A percentile compares a stretch with the other conserved stretches of the same genome.
Evolutionary conservation across 345 rosid genomes (phyloP).

Genomic region (Erysimum cheiranthoides): DNA sequence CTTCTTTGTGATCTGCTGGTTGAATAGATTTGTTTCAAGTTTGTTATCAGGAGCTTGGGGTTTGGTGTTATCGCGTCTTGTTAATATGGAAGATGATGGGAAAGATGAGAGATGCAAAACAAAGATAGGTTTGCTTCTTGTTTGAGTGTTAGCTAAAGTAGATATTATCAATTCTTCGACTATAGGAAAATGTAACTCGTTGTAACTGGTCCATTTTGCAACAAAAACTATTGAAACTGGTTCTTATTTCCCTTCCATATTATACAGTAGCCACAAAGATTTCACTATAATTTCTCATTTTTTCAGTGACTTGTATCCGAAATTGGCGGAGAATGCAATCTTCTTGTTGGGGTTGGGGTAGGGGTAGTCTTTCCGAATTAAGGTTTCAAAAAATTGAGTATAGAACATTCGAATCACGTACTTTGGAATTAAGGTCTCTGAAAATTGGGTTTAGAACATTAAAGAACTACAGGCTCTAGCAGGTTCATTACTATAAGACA

Average conservation of each 20-base stretch:
- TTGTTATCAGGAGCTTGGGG: constrained; percentile 13
- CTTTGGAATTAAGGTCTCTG: no score
- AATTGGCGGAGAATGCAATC: background rate
- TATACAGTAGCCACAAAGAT: background rate
- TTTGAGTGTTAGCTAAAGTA: constrained; percentile 20
- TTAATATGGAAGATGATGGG: constrained; percentile 29
- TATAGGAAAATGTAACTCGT: constrained; percentile 19
- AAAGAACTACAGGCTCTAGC: background rate
- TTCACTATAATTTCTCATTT: background rate
- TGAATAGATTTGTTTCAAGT: constrained; percentile 16
- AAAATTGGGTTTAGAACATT: background rate
- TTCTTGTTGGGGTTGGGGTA: background rate
- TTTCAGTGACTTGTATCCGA: background rate
- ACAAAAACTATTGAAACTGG: background rate
- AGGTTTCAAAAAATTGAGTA: no score
- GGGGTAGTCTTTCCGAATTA: no score
- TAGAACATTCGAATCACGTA: no score
- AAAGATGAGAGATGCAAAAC: constrained; percentile 17
- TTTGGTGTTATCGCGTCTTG: constrained; percentile 28
- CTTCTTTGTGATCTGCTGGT: constrained; percentile 5
- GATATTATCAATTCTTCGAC: constrained; percentile 16
- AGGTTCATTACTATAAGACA: background rate
- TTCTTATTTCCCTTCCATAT: background rate
- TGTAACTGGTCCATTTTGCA: constrained; percentile 16
- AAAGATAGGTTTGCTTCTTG: constrained; percentile 33